A percentile compares a stretch with the other conserved stretches of the same genome.
These are phyloP conservation scores for Colletotrichum paranaense DNA, from an alignment of 2,329 filamentous ascomycete genomes.

Conservation along the genomic window DNA sequence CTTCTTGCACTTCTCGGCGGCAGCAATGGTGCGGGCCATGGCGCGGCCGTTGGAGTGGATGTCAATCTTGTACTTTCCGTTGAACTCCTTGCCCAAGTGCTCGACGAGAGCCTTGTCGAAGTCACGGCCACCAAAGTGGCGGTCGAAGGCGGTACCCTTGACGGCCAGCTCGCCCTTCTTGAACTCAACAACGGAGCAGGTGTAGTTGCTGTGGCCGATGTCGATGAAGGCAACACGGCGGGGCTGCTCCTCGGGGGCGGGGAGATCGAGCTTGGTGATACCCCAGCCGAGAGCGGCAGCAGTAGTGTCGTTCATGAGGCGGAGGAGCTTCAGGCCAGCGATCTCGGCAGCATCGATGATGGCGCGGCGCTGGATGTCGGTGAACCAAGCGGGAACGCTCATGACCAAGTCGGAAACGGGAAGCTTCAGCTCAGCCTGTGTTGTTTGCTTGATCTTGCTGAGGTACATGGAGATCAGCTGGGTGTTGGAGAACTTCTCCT, in stretches of 20 bases:
- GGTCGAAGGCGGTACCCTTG: slow-evolving; percentile 91
- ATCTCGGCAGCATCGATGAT: slow-evolving; percentile 94
- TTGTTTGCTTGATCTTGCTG: slow-evolving; percentile 91
- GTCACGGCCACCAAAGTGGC: slow-evolving; percentile 96
- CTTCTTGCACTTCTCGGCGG: slow-evolving; percentile 98
- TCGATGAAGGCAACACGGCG: slow-evolving; percentile 92
- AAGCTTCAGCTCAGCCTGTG: slow-evolving; percentile 86
- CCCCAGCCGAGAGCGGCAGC: slow-evolving; percentile 96
- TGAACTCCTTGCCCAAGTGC: slow-evolving; percentile 95
- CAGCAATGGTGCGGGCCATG: slow-evolving; percentile 84
- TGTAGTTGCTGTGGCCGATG: slow-evolving; percentile 97
- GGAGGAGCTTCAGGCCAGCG: slow-evolving; percentile 89
- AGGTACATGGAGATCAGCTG: slow-evolving; percentile 96
- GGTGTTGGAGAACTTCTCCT: slow-evolving; percentile 93
- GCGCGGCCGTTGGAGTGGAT: slow-evolving; percentile 93
- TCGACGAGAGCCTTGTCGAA: slow-evolving; percentile 96
- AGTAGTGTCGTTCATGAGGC: slow-evolving; percentile 98
- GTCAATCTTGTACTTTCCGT: slow-evolving; percentile 97
- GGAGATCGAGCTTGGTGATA: slow-evolving; percentile 97
- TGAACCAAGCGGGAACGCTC: slow-evolving; percentile 97
- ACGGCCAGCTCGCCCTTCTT: slow-evolving; percentile 95
- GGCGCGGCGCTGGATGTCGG: slow-evolving; percentile 88
- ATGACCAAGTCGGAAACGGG: slow-evolving; percentile 94
- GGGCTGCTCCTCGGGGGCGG: slow-evolving; percentile 88
- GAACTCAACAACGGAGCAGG: slow-evolving; percentile 94